These are phyloP conservation scores for sorghum (Sorghum bicolor) DNA, from an alignment of 176 grass and related monocot species.

Conservation along the genomic window Sorghum_bicolor_NCBIv3 NC_012879.2:51008001-51008500, in stretches of 20 bases:
- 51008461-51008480: conserved; percentile 77
- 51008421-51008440: conserved; percentile 95
- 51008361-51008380: conserved; percentile 82
- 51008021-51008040: conserved; percentile 58
- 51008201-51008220: not conserved
- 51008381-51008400: conserved; percentile 82
- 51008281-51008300: not conserved
- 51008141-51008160: not conserved
- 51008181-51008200: not conserved
- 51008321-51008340: conserved; percentile 82
- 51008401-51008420: conserved; percentile 72
- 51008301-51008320: conserved; percentile 34
- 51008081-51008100: conserved; percentile 84
- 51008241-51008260: not conserved
- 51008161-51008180: not conserved
- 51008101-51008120: conserved; percentile 93
- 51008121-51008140: conserved; percentile 90
- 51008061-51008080: conserved; percentile 79
- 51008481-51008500: conserved; percentile 86
- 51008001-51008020: not conserved
- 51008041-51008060: conserved; percentile 91
- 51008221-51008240: not conserved
- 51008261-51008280: not conserved
- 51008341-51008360: conserved; percentile 78
- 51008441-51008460: conserved; percentile 79